Percentiles rank a stretch among this genome's conserved stretches.
These are phyloP conservation scores for Fusarium pininemorale DNA, from an alignment of 2,329 filamentous ascomycete species.

Conservation along the genomic window DNA sequence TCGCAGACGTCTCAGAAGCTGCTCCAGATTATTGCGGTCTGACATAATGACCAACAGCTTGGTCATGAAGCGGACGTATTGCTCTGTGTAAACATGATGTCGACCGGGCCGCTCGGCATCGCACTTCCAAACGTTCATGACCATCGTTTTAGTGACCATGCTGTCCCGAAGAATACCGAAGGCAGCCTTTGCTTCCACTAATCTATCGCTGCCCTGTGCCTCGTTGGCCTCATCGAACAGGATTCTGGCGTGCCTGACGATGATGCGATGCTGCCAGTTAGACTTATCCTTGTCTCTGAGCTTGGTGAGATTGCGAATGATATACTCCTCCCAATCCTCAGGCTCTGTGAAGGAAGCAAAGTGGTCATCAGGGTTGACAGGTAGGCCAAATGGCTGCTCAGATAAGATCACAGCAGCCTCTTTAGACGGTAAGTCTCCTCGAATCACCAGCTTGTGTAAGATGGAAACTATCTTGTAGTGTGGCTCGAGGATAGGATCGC, in stretches of 20 bases:
- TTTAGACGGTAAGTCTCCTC: conserved; percentile 57
- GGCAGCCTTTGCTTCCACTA: conserved; percentile 78
- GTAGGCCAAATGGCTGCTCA: conserved; percentile 62
- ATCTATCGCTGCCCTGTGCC: conserved; percentile 53
- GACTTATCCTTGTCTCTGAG: conserved; percentile 82
- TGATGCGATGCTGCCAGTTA: conserved; percentile 95
- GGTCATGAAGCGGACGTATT: conserved; percentile 86
- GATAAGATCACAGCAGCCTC: conserved; percentile 63
- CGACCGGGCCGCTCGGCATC: conserved; percentile 84
- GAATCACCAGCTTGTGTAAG: conserved; percentile 79
- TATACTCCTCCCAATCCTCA: conserved; percentile 69
- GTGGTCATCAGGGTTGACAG: conserved; percentile 46
- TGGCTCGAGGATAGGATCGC: conserved; percentile 86
- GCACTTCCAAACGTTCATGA: conserved; percentile 93
- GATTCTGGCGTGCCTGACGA: conserved; percentile 73
- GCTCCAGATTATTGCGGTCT: conserved; percentile 80
- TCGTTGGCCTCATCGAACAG: conserved; percentile 58
- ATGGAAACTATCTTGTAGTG: conserved; percentile 91
- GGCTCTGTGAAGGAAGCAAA: conserved; percentile 50
- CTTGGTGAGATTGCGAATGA: conserved; percentile 61
- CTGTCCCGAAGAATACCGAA: conserved; percentile 77
- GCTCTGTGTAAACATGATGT: conserved; percentile 90
- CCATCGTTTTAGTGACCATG: conserved; percentile 93
- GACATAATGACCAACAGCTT: conserved; percentile 76
- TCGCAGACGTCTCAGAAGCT: conserved; percentile 79